phyloP scores from a whole-genome alignment of 257 asterid genomes.

The Solanum raphanifolium region DNA sequence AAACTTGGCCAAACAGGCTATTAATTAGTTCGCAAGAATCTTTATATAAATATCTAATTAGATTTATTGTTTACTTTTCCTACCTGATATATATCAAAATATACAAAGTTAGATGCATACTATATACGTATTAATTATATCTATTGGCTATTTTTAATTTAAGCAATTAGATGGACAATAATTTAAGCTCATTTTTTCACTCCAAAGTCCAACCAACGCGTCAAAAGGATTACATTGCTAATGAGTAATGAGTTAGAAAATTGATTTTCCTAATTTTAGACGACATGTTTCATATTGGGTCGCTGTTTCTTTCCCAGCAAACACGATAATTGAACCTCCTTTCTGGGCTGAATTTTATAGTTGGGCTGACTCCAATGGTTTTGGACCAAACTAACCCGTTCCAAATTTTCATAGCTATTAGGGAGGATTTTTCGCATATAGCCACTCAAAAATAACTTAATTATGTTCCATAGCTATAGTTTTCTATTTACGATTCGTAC shows the following conservation, averaged over 20 bases:
- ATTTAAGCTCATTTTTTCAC: background rate
- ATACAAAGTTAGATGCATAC: background rate
- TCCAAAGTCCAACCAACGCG: background rate
- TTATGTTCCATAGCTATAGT: too few species aligned
- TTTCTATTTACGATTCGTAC: too few species aligned
- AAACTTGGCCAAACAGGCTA: rapidly evolving
- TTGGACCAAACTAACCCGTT: background rate
- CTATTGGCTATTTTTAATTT: background rate
- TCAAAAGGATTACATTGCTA: background rate
- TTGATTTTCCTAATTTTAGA: too few species aligned
- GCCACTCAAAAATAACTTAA: background rate
- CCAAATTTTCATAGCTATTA: background rate
- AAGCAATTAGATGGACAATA: background rate
- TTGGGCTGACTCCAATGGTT: background rate
- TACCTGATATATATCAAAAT: too few species aligned
- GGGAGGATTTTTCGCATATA: background rate
- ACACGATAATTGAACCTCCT: background rate
- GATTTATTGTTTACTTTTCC: background rate
- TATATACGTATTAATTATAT: background rate
- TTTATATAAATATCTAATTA: background rate
- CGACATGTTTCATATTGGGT: background rate
- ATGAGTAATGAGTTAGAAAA: background rate
- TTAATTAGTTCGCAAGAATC: background rate
- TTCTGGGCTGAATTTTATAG: background rate
- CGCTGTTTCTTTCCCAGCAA: background rate